These are phyloP conservation scores for Pleomassaria siparia DNA, from an alignment of 2,329 filamentous ascomycete genomes.

Conservation along the genomic window DNA sequence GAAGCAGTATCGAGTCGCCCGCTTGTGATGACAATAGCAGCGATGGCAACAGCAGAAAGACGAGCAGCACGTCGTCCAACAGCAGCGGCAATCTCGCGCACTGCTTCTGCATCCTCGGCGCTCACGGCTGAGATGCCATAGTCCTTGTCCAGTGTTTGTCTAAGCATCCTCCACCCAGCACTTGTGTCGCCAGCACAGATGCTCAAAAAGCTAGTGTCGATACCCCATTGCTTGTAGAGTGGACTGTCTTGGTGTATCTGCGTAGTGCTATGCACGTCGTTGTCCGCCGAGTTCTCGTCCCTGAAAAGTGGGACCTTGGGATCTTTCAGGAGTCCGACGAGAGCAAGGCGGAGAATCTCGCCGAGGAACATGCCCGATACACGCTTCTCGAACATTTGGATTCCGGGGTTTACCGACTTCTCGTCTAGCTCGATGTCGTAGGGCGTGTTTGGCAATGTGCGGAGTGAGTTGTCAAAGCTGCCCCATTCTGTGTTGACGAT, in stretches of 20 bases:
- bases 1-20: conserved; percentile 59
- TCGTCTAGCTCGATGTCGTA: conserved; percentile 80
- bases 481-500: conserved; percentile 99
- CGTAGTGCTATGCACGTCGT: conserved; percentile 69
- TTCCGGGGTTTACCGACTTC: conserved; percentile 83
- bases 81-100: conserved; percentile 79
- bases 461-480: conserved; percentile 92
- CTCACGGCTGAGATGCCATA: conserved; percentile 76
- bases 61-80: conserved; percentile 87
- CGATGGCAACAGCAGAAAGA: conserved; percentile 84
- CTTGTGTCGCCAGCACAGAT: conserved; percentile 80
- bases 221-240: conserved; percentile 79
- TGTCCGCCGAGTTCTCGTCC: conserved; percentile 71
- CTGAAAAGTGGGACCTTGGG: conserved; percentile 70
- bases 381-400: conserved; percentile 99
- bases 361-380: conserved; percentile 98
- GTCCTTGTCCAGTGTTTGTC: conserved; percentile 75
- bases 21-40: conserved; percentile 78
- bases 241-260: conserved; percentile 56
- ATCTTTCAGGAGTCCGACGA: conserved; percentile 72
- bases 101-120: conserved; percentile 81
- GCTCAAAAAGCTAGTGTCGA: conserved; percentile 89
- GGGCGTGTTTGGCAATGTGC: conserved; percentile 79
- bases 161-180: conserved; percentile 69
- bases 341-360: conserved; percentile 80